Evolutionary conservation across 805 yeast species (phyloP).

Genomic region (Pichia deserticola): DNA sequence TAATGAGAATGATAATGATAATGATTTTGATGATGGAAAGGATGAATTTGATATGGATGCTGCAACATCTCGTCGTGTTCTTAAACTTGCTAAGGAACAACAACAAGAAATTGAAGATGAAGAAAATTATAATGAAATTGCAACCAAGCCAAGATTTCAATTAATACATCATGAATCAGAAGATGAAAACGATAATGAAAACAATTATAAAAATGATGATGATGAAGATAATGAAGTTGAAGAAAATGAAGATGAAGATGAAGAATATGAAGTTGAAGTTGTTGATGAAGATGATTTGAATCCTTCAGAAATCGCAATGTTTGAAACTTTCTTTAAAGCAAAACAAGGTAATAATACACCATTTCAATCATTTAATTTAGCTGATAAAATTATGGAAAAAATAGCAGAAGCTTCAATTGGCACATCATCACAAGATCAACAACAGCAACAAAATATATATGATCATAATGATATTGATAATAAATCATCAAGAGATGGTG

Average conservation of each 20-base stretch:
- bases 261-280: constrained; percentile 34
- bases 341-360: constrained; percentile 16
- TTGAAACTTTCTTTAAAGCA: constrained; percentile 61
- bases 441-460: constrained; percentile 20
- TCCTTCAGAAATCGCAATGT: constrained; percentile 76
- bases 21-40: constrained; percentile 38
- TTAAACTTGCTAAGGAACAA: constrained; percentile 86
- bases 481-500: constrained; percentile 56
- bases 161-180: constrained; percentile 31
- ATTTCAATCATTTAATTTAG: constrained; percentile 56
- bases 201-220: constrained; percentile 19
- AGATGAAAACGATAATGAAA: constrained; percentile 22
- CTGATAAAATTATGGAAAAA: constrained; percentile 90
- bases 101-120: constrained; percentile 83
- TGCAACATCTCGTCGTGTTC: constrained; percentile 70
- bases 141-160: constrained; percentile 24
- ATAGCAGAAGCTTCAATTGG: constrained; percentile 54
- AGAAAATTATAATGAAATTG: constrained; percentile 31
- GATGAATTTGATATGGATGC: constrained; percentile 74
- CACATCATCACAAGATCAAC: constrained; percentile 1
- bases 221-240: constrained; percentile 22
- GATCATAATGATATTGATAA: constrained; percentile 17
- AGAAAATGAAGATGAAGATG: constrained; percentile 26
- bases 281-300: constrained; percentile 59
- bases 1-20: constrained; percentile 27